phyloP scores from a whole-genome alignment of 2,329 filamentous ascomycete genomes.

The Lachnellula occidentalis region DNA sequence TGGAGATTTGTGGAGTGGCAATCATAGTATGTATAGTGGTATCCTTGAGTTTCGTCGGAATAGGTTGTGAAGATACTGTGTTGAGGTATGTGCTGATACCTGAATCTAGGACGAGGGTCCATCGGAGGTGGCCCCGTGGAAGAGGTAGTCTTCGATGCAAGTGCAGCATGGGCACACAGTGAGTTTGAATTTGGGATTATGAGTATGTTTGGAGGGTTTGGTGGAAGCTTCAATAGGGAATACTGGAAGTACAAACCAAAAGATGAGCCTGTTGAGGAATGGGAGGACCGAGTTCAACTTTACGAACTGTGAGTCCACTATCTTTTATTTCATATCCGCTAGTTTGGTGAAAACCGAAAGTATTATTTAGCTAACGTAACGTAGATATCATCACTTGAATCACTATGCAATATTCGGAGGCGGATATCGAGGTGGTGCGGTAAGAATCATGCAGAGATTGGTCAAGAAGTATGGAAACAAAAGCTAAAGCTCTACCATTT shows the following conservation, averaged over 20 bases:
- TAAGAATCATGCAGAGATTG: slow-evolving; percentile 73
- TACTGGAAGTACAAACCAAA: slow-evolving; percentile 73
- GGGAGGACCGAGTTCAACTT: slow-evolving; percentile 72
- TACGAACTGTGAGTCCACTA: slow-evolving; percentile 68
- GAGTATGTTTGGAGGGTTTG: slow-evolving; percentile 93
- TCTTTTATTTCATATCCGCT: not conserved
- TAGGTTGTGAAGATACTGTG: no score
- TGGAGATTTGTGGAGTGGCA: slow-evolving; percentile 92
- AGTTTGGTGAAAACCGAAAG: not conserved
- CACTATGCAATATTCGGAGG: slow-evolving; percentile 70
- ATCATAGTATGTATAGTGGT: slow-evolving; percentile 51
- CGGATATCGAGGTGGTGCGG: slow-evolving; percentile 68
- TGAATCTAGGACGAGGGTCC: slow-evolving; percentile 40
- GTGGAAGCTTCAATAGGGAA: slow-evolving; percentile 63
- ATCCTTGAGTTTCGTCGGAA: no score
- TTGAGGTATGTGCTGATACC: no score
- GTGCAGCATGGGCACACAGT: slow-evolving; percentile 74
- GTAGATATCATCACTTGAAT: slow-evolving; percentile 82
- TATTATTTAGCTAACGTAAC: slow-evolving; percentile 1
- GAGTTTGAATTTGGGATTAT: slow-evolving; percentile 94
- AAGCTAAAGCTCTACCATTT: no score
- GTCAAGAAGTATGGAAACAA: slow-evolving; percentile 60
- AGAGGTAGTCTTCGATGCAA: slow-evolving; percentile 78
- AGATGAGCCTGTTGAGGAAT: slow-evolving; percentile 75
- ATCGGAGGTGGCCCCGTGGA: slow-evolving; percentile 54